Evolutionary conservation across 1,139 yeast genomes (phyloP).

Genomic region (Nakaseomyces delphensis): DNA sequence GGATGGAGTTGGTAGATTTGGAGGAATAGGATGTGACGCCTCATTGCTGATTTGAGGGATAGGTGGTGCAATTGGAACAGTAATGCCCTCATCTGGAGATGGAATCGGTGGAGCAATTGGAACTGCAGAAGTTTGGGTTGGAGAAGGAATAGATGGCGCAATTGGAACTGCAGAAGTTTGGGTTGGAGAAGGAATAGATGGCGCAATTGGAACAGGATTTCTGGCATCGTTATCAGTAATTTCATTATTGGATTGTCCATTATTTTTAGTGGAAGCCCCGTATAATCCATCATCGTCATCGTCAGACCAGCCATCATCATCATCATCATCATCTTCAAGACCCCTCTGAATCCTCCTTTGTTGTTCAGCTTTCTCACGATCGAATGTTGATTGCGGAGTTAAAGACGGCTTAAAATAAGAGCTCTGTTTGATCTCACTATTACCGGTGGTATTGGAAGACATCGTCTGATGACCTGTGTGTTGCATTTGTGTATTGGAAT

Average conservation of each 20-base stretch:
- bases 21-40: slow-evolving; percentile 12
- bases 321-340: slow-evolving; percentile 37
- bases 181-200: not conserved
- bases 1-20: slow-evolving; percentile 23
- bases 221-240: slow-evolving; percentile 12
- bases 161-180: slow-evolving; percentile 12
- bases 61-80: slow-evolving; percentile 41
- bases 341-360: slow-evolving; percentile 65
- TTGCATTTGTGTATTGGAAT: not conserved
- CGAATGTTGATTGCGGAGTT: slow-evolving; percentile 33
- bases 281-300: slow-evolving; percentile 42
- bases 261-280: slow-evolving; percentile 23
- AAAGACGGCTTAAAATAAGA: slow-evolving; percentile 45
- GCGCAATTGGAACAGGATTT: slow-evolving; percentile 23
- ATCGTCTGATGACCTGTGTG: slow-evolving; percentile 1
- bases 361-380: slow-evolving; percentile 49
- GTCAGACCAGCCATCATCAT: slow-evolving; percentile 49
- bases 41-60: slow-evolving; percentile 12
- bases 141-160: slow-evolving; percentile 18
- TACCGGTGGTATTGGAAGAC: slow-evolving; percentile 3
- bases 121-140: not conserved
- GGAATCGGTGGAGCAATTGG: slow-evolving; percentile 23
- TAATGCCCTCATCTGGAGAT: slow-evolving; percentile 32
- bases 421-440: not conserved
- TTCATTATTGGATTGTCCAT: slow-evolving; percentile 6